These are phyloP conservation scores for Akanthomyces dipterigenus DNA, from an alignment of 2,329 filamentous ascomycete species.

Conservation along the genomic window DNA sequence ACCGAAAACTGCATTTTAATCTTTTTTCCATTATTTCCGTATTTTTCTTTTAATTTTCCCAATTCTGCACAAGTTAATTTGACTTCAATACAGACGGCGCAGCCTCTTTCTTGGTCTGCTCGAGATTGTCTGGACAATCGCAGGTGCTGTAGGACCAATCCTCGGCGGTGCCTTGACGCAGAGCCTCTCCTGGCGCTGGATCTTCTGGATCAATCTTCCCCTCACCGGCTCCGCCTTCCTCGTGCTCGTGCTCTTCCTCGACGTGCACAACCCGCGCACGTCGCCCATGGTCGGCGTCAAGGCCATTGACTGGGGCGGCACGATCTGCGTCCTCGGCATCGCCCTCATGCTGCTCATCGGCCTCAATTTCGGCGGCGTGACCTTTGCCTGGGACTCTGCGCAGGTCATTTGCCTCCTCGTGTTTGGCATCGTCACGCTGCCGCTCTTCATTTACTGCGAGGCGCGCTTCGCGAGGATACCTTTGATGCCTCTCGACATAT, in stretches of 20 bases:
- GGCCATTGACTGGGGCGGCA: conserved; percentile 55
- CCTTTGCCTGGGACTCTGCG: conserved; percentile 54
- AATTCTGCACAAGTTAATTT: conserved; percentile 21
- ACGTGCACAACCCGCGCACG: conserved; percentile 61
- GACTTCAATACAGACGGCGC: conserved; percentile 21
- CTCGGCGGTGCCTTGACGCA: conserved; percentile 59
- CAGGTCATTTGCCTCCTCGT: conserved; percentile 57
- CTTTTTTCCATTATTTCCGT: too few relatives aligned
- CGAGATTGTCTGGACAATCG: conserved; percentile 60
- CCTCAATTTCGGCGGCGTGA: conserved; percentile 61
- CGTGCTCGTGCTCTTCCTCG: conserved; percentile 54
- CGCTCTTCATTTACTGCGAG: conserved; percentile 54
- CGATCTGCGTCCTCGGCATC: conserved; percentile 54
- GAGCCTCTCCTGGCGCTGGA: conserved; percentile 43
- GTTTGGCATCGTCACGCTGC: conserved; percentile 46
- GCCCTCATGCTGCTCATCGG: conserved; percentile 65
- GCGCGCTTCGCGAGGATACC: conserved; percentile 57
- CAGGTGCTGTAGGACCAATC: conserved; percentile 58
- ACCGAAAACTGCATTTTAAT: conserved; percentile 21
- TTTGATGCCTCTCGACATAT: conserved; percentile 60
- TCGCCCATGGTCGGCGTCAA: conserved; percentile 54
- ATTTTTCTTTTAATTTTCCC: too few relatives aligned
- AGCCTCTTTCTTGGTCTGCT: conserved; percentile 56
- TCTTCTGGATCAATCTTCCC: conserved; percentile 47
- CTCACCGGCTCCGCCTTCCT: conserved; percentile 49